phyloP scores from a whole-genome alignment of 176 grass and related monocot species.

The Miscanthus lutarioriparius region DNA sequence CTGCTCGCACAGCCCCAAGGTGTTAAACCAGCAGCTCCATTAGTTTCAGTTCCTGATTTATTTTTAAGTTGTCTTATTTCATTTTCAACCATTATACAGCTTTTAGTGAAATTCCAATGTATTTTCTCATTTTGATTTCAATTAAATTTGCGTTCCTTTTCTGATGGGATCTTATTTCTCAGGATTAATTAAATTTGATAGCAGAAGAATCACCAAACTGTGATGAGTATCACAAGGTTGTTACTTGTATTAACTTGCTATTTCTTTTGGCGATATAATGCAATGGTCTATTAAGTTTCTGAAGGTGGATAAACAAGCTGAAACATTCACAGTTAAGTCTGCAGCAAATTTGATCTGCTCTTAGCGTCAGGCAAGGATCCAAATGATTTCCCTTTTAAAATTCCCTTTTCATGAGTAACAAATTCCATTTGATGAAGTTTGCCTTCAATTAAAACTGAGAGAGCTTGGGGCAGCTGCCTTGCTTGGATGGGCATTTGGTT shows the following conservation, averaged over 20 bases:
- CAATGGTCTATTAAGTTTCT: neutral
- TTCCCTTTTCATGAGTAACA: neutral
- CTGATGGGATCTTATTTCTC: constrained; percentile 1
- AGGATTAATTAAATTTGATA: constrained; percentile 22
- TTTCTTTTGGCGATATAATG: neutral
- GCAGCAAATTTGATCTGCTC: neutral
- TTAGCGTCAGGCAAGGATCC: constrained; percentile 18
- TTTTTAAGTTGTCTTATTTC: neutral
- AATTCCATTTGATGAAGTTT: constrained; percentile 5
- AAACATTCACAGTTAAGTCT: constrained; percentile 7
- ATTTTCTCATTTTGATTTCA: constrained; percentile 12
- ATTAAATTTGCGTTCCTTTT: neutral
- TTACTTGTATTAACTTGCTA: neutral
- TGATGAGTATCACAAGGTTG: neutral
- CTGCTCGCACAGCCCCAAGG: neutral
- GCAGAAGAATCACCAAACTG: neutral
- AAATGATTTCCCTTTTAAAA: neutral
- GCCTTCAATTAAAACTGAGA: constrained; percentile 21
- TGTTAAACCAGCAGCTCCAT: neutral
- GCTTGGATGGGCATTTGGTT: constrained; percentile 39
- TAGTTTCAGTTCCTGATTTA: neutral
- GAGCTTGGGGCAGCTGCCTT: constrained; percentile 6
- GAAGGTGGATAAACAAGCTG: constrained; percentile 9
- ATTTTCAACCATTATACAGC: neutral
- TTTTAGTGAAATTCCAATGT: neutral